Evolutionary conservation across 768 basidiomycete species (phyloP).

Genomic region (Tulasnella sp.): DNA sequence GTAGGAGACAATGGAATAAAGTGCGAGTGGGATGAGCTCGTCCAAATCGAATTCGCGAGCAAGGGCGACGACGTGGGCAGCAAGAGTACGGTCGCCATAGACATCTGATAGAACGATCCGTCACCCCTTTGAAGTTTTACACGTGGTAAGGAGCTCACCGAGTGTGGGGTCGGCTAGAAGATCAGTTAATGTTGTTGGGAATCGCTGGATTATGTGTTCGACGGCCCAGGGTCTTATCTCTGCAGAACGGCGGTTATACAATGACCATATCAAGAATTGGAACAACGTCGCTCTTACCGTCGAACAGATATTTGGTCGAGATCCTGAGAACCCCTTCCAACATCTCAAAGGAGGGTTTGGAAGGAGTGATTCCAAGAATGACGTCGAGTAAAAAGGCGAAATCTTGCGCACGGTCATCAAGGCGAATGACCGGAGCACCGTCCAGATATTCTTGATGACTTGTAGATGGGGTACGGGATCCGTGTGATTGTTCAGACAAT

Average conservation of each 20-base stretch:
- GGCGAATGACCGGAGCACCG: slow-evolving; percentile 1
- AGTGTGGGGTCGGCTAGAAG: slow-evolving; percentile 7
- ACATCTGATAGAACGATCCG: background rate
- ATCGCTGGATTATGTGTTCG: background rate
- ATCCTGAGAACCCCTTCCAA: slow-evolving; percentile 10
- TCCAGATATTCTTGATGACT: slow-evolving; percentile 1
- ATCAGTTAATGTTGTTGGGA: slow-evolving; percentile 6
- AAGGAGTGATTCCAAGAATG: background rate
- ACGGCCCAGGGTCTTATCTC: slow-evolving; percentile 1
- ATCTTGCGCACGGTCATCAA: background rate
- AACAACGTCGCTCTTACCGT: background rate
- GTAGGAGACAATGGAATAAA: slow-evolving; percentile 11
- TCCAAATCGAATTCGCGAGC: slow-evolving; percentile 5
- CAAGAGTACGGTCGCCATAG: slow-evolving; percentile 11
- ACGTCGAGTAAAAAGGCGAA: slow-evolving; percentile 3
- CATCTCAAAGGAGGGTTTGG: background rate
- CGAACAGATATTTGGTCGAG: slow-evolving; percentile 11
- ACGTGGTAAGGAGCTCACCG: too few species aligned
- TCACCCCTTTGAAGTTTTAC: too few species aligned
- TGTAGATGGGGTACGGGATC: background rate
- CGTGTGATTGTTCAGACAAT: background rate
- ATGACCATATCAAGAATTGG: background rate
- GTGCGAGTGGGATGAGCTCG: slow-evolving; percentile 7
- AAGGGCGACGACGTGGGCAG: background rate
- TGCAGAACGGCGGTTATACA: background rate